These are phyloP conservation scores for Vicia villosa DNA, from an alignment of 306 rosid species.

Conservation along the genomic window DNA sequence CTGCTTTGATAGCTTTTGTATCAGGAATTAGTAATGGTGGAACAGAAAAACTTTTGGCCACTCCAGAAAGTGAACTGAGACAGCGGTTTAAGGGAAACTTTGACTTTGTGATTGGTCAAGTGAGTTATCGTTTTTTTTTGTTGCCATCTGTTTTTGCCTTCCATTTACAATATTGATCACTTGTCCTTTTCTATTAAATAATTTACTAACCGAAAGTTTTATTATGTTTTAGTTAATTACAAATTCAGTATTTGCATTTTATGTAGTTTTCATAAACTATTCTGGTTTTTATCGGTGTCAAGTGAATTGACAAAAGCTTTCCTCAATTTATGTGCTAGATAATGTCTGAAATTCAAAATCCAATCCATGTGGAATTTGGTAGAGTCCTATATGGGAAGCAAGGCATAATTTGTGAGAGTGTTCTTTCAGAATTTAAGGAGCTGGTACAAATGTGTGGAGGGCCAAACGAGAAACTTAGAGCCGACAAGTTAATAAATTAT, in stretches of 20 bases:
- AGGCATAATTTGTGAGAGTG: slow-evolving; percentile 80
- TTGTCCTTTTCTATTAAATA: not conserved
- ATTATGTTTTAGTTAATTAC: not conserved
- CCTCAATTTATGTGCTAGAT: slow-evolving; percentile 51
- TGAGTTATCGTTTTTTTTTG: slow-evolving; percentile 41
- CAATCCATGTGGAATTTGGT: slow-evolving; percentile 63
- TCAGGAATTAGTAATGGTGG: slow-evolving; percentile 88
- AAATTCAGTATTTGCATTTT: slow-evolving; percentile 12
- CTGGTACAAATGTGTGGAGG: slow-evolving; percentile 88
- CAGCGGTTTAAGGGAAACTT: slow-evolving; percentile 81
- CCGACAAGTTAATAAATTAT: slow-evolving; percentile 60
- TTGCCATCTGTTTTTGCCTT: slow-evolving; percentile 21
- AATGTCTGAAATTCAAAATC: slow-evolving; percentile 77
- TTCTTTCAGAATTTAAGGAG: slow-evolving; percentile 74
- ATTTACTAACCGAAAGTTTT: not conserved
- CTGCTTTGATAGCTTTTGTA: slow-evolving; percentile 84
- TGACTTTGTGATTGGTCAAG: slow-evolving; percentile 86
- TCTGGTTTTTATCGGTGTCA: slow-evolving; percentile 16
- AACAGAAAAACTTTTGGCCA: slow-evolving; percentile 63
- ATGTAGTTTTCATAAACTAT: slow-evolving; percentile 8
- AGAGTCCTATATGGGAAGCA: slow-evolving; percentile 57
- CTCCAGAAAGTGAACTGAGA: slow-evolving; percentile 76
- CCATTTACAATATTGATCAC: not conserved
- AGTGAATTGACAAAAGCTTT: slow-evolving; percentile 17
- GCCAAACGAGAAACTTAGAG: slow-evolving; percentile 75